Base-by-base conservation (phyloP, 495 filamentous ascomycete genomes). In the Durotheca rogersii region DNA sequence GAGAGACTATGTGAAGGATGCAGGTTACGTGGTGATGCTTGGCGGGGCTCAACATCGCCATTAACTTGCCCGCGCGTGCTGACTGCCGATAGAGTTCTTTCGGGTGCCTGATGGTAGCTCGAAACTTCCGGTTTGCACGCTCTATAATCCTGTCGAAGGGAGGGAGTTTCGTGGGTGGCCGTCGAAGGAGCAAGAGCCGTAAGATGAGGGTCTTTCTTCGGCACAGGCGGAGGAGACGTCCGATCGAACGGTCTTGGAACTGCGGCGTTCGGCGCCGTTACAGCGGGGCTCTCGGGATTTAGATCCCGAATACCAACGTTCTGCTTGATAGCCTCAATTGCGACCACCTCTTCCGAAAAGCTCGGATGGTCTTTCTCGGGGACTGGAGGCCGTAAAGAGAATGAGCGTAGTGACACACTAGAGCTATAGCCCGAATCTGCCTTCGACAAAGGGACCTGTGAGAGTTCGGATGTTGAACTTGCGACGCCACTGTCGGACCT, bases 391-490 rank as follows among this genome's bases (percentile, higher is more conserved):
- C 42, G 66, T 14, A 48, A 56, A 19, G 56, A 61, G 19, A 78
- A 70, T 0, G 75, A 78, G 14, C 71, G 68, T 15, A 77, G 52
- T 10, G 77, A 80, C 3, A 74, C 66, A 41, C 72, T 78, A 4
- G 76, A 80, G 55, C 77, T 77, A 39, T 81, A 81, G 14, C 78
- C 78, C n/a, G 74, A 79, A 45, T 81, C 77, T 20, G 75, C 75
- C 35, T 80, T 80, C 6, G 73, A 68, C 12, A 79, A 50, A 7
- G 69, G 60, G 29, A 72, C 74, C 23, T 66, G 63, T 2, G 64
- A 55, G 15, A 19, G 43, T 15, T 73, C 68, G 2, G 70, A 64
- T 3, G 51, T 50, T 0, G 71, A 65, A 46, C 68, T 72, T 0
- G 71, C 55, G 33, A 76, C 68, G 6, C 70, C 74, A 30, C 73